phyloP scores from a whole-genome alignment of 2,329 filamentous ascomycete species.

The Arthrobotrys sphaeroides region DNA sequence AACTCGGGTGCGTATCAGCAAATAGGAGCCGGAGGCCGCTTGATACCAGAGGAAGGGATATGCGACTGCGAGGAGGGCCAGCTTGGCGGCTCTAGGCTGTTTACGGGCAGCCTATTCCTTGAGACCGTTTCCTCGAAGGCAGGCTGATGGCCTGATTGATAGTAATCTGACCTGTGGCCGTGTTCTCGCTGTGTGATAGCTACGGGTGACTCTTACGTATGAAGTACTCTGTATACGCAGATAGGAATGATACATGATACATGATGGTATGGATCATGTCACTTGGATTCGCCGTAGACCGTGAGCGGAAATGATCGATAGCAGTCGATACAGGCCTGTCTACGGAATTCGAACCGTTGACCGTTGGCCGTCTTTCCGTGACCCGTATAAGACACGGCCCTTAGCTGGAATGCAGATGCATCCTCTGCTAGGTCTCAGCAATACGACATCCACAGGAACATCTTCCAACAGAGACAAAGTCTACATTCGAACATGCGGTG shows the following conservation, averaged over 20 bases:
- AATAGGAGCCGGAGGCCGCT: conserved; percentile 37
- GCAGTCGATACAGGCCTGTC: neutral
- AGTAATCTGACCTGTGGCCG: conserved; percentile 2
- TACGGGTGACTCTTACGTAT: conserved; percentile 51
- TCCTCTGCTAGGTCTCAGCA: neutral
- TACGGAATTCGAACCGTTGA: neutral
- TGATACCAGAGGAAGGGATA: conserved; percentile 41
- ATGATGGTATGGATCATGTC: neutral
- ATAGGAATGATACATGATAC: neutral
- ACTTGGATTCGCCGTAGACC: neutral
- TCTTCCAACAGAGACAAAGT: conserved; percentile 3
- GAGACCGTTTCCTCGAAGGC: neutral
- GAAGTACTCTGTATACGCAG: neutral
- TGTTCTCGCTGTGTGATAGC: conserved; percentile 38
- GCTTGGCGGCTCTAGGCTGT: conserved; percentile 35
- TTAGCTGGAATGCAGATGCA: neutral
- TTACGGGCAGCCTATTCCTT: conserved; percentile 20
- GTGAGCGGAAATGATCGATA: neutral
- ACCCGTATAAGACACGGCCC: neutral
- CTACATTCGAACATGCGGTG: neutral
- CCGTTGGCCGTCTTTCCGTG: neutral
- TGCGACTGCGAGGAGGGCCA: conserved; percentile 24
- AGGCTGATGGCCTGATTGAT: conserved; percentile 14
- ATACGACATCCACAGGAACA: conserved; percentile 4
- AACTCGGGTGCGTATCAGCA: conserved; percentile 47